These are phyloP conservation scores for Naganishia albida DNA, from an alignment of 1,284 basidiomycete genomes.

Conservation along the genomic window DNA sequence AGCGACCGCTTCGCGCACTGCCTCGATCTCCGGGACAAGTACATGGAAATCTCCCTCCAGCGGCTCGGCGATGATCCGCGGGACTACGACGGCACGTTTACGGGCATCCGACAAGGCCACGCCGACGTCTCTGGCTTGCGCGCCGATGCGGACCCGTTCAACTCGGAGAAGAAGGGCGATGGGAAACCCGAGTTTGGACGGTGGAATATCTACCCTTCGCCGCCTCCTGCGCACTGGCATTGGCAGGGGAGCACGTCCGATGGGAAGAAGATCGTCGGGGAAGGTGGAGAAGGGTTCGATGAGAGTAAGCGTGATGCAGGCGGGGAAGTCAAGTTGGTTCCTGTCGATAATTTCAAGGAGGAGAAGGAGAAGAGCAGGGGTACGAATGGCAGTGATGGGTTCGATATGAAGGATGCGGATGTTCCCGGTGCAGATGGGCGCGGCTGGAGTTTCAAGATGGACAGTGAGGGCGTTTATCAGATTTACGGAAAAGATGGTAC, in stretches of 20 bases:
- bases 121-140: constrained; percentile 69
- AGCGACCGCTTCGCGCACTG: constrained; percentile 68
- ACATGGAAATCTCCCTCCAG: constrained; percentile 79
- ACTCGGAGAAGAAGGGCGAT: constrained; percentile 38
- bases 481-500: constrained; percentile 61
- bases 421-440: constrained; percentile 65
- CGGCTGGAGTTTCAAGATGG: constrained; percentile 62
- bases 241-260: constrained; percentile 61
- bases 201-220: constrained; percentile 87
- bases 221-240: constrained; percentile 92
- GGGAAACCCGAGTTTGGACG: constrained; percentile 49
- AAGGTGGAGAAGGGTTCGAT: constrained; percentile 50
- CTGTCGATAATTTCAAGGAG: constrained; percentile 35
- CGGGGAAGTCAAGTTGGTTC: constrained; percentile 33
- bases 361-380: constrained; percentile 53
- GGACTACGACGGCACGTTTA: constrained; percentile 77
- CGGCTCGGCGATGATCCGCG: constrained; percentile 86
- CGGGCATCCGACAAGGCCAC: constrained; percentile 61
- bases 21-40: constrained; percentile 86
- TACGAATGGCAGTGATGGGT: constrained; percentile 53
- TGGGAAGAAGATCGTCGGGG: constrained; percentile 43
- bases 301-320: constrained; percentile 31
- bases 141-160: constrained; percentile 60
- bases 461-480: constrained; percentile 83
- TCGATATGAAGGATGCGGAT: constrained; percentile 67